Conservation (phyloP, 371 early-diverging fungal species). For the Saksenaea oblongispora region DNA sequence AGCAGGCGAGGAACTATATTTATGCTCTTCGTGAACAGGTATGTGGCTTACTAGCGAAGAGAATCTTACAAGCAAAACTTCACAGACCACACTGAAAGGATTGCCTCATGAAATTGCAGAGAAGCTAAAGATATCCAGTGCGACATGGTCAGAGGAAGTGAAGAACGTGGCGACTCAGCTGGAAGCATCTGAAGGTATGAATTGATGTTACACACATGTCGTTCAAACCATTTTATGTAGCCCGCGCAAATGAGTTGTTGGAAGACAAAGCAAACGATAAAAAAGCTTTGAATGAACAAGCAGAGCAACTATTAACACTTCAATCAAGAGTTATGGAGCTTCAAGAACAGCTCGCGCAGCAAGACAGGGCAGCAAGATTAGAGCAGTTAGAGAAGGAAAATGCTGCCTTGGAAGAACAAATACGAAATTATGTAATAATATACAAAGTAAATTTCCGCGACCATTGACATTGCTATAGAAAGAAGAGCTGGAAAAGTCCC, state of each 20-base stretch:
- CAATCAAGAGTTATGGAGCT: slow-evolving; percentile 7
- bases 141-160: slow-evolving; percentile 39
- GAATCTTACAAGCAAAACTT: background rate
- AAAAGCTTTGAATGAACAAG: slow-evolving; percentile 7
- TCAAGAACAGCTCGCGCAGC: background rate
- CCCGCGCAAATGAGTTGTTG: slow-evolving; percentile 15
- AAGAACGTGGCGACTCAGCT: slow-evolving; percentile 23
- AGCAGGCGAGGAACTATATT: slow-evolving; percentile 38
- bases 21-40: slow-evolving; percentile 30
- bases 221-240: slow-evolving; percentile 1
- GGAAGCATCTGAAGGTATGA: slow-evolving; percentile 32
- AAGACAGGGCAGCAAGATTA: slow-evolving; percentile 13
- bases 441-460: background rate
- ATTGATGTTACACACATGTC: background rate
- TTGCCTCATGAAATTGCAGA: slow-evolving; percentile 44
- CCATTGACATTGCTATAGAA: background rate
- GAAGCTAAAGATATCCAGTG: slow-evolving; percentile 30
- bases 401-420: slow-evolving; percentile 13
- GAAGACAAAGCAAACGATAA: slow-evolving; percentile 14
- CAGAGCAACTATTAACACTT: background rate
- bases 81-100: slow-evolving; percentile 19
- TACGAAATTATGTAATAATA: slow-evolving; percentile 12
- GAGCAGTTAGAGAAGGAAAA: slow-evolving; percentile 19
- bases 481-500: slow-evolving; percentile 4
- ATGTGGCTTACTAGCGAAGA: background rate